phyloP scores from a whole-genome alignment of 495 filamentous ascomycete species.

The Bombardia bombarda region DNA sequence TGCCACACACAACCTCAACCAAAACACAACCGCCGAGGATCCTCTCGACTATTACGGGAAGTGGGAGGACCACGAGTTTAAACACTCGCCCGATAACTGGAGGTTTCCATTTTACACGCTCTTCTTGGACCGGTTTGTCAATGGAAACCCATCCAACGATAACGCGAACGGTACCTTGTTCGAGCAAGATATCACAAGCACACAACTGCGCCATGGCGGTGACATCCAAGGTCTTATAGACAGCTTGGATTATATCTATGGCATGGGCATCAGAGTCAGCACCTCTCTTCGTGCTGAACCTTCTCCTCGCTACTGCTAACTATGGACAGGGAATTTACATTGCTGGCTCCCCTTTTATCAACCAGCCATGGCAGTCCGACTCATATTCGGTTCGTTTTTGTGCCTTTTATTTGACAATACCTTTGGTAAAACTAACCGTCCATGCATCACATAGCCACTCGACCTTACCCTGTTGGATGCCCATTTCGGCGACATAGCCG shows the following conservation, averaged over 20 bases:
- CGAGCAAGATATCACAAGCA: slow-evolving; percentile 60
- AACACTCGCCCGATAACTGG: slow-evolving; percentile 56
- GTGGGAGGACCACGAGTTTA: slow-evolving; percentile 38
- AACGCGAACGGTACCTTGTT: slow-evolving; percentile 61
- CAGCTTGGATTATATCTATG: slow-evolving; percentile 65
- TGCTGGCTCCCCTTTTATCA: slow-evolving; percentile 46
- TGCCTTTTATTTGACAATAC: not conserved
- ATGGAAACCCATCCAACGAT: slow-evolving; percentile 65
- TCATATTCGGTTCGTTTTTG: slow-evolving; percentile 37
- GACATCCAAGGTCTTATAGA: slow-evolving; percentile 58
- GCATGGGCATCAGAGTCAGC: slow-evolving; percentile 56
- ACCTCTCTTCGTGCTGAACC: not conserved
- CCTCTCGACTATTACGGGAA: slow-evolving; percentile 56
- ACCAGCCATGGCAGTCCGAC: slow-evolving; percentile 41
- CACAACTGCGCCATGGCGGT: slow-evolving; percentile 63
- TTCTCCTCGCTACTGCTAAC: not conserved
- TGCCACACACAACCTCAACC: slow-evolving; percentile 51
- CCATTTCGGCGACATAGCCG: slow-evolving; percentile 41
- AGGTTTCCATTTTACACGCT: slow-evolving; percentile 63
- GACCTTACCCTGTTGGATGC: slow-evolving; percentile 16
- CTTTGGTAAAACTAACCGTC: not conserved
- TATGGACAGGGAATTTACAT: slow-evolving; percentile 53
- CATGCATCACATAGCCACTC: slow-evolving; percentile 9
- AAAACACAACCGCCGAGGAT: slow-evolving; percentile 45
- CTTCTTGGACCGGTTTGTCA: slow-evolving; percentile 60